Evolutionary conservation across 2,329 filamentous ascomycete genomes (phyloP).

Genomic region (Catunica adiposa): DNA sequence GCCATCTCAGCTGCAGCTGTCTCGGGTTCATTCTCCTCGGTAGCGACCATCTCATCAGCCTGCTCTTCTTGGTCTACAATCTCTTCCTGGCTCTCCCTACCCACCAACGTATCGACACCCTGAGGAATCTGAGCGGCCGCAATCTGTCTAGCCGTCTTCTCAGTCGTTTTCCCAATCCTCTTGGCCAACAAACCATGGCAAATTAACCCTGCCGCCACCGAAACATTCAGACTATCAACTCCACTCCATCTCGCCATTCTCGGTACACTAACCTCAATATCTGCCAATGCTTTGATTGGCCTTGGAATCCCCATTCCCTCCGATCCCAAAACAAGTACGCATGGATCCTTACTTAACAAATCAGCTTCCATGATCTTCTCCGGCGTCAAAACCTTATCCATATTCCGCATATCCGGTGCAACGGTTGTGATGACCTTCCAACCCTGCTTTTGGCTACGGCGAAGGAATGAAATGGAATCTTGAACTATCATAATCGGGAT

Average conservation of each 20-base stretch:
- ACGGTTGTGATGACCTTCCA: slow-evolving; percentile 77
- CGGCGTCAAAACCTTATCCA: no score
- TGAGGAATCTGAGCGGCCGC: no score
- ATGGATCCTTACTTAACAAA: slow-evolving; percentile 44
- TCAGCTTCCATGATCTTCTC: slow-evolving; percentile 22
- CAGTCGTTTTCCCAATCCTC: neutral
- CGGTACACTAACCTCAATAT: slow-evolving; percentile 50
- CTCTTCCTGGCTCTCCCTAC: neutral
- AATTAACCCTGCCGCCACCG: slow-evolving; percentile 67
- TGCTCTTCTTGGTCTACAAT: neutral
- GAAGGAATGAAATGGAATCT: slow-evolving; percentile 53
- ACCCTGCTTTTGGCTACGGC: slow-evolving; percentile 47
- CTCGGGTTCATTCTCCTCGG: neutral
- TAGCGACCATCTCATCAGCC: neutral
- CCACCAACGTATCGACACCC: no score
- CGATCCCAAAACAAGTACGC: slow-evolving; percentile 66
- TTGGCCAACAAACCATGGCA: slow-evolving; percentile 41
- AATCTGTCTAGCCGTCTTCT: no score
- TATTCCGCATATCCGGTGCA: no score
- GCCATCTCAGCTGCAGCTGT: no score
- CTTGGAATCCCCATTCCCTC: slow-evolving; percentile 61
- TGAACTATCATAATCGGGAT: slow-evolving; percentile 55
- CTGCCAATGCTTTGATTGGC: slow-evolving; percentile 46
- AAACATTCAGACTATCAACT: slow-evolving; percentile 88
- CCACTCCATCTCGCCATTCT: slow-evolving; percentile 33